Percentiles rank a stretch among this genome's conserved stretches.
Conservation (phyloP, 2,329 filamentous ascomycete species). For the Sphaerulina vaccinii region DNA sequence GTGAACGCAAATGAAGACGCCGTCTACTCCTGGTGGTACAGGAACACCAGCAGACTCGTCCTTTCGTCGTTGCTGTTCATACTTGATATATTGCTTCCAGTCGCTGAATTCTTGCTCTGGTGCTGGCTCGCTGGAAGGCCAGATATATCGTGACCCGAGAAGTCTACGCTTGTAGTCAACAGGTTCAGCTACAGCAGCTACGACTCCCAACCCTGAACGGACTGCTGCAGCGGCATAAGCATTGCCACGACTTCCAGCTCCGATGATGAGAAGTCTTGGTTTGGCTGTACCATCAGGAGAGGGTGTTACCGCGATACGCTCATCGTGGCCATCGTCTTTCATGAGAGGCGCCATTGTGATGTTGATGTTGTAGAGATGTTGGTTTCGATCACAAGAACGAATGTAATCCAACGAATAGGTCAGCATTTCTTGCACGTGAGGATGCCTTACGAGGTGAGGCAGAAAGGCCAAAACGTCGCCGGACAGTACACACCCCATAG, state of each 20-base stretch:
- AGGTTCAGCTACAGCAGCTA: slow-evolving; percentile 80
- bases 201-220: slow-evolving; percentile 63
- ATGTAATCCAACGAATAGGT: slow-evolving; percentile 3
- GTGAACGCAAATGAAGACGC: slow-evolving; percentile 70
- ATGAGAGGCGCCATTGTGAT: slow-evolving; percentile 23
- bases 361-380: not conserved
- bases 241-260: slow-evolving; percentile 75
- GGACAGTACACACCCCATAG: not conserved
- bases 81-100: slow-evolving; percentile 75
- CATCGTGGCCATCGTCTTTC: slow-evolving; percentile 12
- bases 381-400: not conserved
- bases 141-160: slow-evolving; percentile 72
- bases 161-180: slow-evolving; percentile 70
- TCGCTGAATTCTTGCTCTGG: slow-evolving; percentile 68
- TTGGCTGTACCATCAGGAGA: slow-evolving; percentile 7
- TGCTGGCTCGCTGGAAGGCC: slow-evolving; percentile 53
- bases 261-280: slow-evolving; percentile 71
- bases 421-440: too few species aligned
- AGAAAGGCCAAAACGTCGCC: not conserved
- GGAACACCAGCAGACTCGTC: slow-evolving; percentile 49
- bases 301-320: not conserved
- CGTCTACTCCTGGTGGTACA: slow-evolving; percentile 48
- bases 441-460: too few species aligned
- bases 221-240: slow-evolving; percentile 69
- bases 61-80: slow-evolving; percentile 63